A percentile compares a stretch with the other conserved stretches of the same genome.
phyloP scores from a whole-genome alignment of 2,329 filamentous ascomycete genomes.

The Mollisia scopiformis region DNA sequence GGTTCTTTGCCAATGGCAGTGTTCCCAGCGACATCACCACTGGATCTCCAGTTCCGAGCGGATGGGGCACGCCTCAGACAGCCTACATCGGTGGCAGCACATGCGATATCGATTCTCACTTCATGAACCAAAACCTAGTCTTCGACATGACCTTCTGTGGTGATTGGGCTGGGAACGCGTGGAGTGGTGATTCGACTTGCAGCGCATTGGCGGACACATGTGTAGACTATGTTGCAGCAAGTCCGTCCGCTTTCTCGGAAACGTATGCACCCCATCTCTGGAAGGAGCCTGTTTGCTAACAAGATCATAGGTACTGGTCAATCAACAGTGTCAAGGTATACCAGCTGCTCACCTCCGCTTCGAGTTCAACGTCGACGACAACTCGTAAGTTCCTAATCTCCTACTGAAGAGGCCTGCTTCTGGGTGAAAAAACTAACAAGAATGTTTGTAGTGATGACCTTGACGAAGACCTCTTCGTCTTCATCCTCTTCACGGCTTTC shows the following conservation, averaged over 20 bases:
- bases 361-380: neutral
- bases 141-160: conserved; percentile 86
- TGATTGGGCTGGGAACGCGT: conserved; percentile 71
- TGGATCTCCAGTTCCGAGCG: conserved; percentile 62
- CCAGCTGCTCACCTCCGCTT: neutral
- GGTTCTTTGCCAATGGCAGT: conserved; percentile 72
- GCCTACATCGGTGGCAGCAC: conserved; percentile 64
- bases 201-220: conserved; percentile 66
- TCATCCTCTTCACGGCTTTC: too few relatives aligned
- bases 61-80: conserved; percentile 70
- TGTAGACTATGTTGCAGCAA: conserved; percentile 69
- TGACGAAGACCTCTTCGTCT: neutral
- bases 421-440: neutral
- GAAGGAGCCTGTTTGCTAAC: too few relatives aligned
- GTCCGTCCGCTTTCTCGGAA: conserved; percentile 69
- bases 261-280: too few relatives aligned
- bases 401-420: too few relatives aligned
- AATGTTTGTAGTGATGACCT: neutral
- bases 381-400: neutral
- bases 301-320: conserved; percentile 61
- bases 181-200: conserved; percentile 42
- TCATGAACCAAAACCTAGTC: conserved; percentile 73
- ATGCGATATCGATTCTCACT: conserved; percentile 72
- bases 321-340: conserved; percentile 4
- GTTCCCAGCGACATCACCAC: conserved; percentile 70